Evolutionary conservation across 345 rosid species (phyloP).

Genomic region (Sapria himalayana): DNA sequence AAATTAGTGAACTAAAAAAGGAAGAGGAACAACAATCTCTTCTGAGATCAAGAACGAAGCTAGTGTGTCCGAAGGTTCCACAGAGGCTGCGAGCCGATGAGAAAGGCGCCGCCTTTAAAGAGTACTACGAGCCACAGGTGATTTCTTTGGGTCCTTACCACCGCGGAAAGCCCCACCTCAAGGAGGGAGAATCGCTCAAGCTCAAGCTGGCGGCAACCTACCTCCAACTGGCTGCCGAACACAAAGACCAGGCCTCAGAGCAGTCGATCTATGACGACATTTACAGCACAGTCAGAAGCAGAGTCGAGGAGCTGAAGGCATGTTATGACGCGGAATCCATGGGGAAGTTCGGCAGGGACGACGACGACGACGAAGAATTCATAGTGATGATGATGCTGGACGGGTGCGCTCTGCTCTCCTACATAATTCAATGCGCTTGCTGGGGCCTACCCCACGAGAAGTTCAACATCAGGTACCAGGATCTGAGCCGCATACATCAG

Average conservation of each 20-base stretch:
- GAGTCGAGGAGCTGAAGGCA: too few species aligned
- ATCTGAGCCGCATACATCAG: too few species aligned
- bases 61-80: constrained; percentile 2
- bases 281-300: background rate
- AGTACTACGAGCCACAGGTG: background rate
- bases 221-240: background rate
- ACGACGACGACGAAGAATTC: background rate
- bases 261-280: background rate
- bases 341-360: too few species aligned
- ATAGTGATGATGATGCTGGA: constrained; percentile 4
- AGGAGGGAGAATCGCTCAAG: constrained; percentile 1
- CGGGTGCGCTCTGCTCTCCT: constrained; percentile 1
- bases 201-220: background rate
- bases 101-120: background rate
- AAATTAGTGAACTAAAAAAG: too few species aligned
- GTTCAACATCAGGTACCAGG: too few species aligned
- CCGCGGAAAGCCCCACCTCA: background rate
- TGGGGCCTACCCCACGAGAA: too few species aligned
- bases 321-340: background rate
- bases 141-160: constrained; percentile 10
- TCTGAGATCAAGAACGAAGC: too few species aligned
- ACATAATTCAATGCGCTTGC: too few species aligned
- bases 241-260: background rate
- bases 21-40: too few species aligned
- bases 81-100: background rate